Conservation (phyloP, 805 yeast genomes). For the Cyberlindnera euphorbiae region DNA sequence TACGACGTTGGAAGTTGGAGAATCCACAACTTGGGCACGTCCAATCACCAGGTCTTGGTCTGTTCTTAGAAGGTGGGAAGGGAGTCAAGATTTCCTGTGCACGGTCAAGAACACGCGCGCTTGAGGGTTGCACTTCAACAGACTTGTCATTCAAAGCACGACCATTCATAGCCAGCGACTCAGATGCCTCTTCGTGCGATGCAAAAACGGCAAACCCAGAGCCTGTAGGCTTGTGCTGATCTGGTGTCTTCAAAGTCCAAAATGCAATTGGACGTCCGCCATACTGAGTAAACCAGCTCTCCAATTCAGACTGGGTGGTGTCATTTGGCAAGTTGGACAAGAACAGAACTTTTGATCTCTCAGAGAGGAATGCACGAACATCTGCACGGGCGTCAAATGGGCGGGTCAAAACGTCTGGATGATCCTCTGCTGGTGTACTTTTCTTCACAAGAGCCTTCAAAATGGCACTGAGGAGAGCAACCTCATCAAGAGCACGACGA, state of each 20-base stretch:
- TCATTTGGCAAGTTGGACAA: slow-evolving; percentile 79
- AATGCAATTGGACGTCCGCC: slow-evolving; percentile 85
- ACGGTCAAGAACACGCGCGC: slow-evolving; percentile 67
- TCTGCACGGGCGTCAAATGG: slow-evolving; percentile 82
- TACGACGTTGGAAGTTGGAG: slow-evolving; percentile 88
- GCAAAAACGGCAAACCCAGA: slow-evolving; percentile 85
- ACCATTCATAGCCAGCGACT: slow-evolving; percentile 76
- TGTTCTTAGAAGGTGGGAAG: slow-evolving; percentile 78
- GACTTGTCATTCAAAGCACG: slow-evolving; percentile 65
- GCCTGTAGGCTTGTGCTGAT: slow-evolving; percentile 44
- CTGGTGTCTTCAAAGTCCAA: slow-evolving; percentile 76
- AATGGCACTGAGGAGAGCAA: slow-evolving; percentile 39
- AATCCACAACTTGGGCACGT: slow-evolving; percentile 96
- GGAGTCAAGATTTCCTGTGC: slow-evolving; percentile 80
- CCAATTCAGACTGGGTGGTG: slow-evolving; percentile 86
- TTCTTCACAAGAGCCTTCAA: slow-evolving; percentile 44
- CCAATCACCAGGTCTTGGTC: slow-evolving; percentile 98
- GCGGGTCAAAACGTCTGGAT: slow-evolving; percentile 51
- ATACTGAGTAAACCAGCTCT: slow-evolving; percentile 84
- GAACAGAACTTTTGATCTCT: slow-evolving; percentile 73
- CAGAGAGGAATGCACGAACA: slow-evolving; percentile 58
- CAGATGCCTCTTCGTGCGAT: slow-evolving; percentile 81
- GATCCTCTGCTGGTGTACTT: slow-evolving; percentile 43
- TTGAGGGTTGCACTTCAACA: slow-evolving; percentile 84
- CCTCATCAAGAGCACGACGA: slow-evolving; percentile 42